Evolutionary conservation across 345 rosid species (phyloP).

Genomic region (Lepidium sativum): DNA sequence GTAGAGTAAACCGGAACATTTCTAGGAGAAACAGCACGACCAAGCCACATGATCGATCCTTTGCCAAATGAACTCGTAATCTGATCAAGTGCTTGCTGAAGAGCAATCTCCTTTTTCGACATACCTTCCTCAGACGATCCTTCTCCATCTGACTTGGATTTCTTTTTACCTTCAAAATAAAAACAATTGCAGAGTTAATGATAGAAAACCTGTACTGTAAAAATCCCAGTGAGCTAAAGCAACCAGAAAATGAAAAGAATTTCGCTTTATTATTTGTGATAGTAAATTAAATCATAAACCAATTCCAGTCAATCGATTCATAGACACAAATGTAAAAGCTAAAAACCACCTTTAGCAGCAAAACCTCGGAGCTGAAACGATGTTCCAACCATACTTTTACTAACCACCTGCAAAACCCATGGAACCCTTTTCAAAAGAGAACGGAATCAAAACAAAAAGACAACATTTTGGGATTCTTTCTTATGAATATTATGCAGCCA

Average conservation of each 20-base stretch:
- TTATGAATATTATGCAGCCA: background rate
- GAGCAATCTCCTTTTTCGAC: conserved; percentile 81
- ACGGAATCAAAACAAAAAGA: background rate
- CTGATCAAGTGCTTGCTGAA: conserved; percentile 85
- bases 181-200: background rate
- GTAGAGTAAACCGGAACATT: conserved; percentile 81
- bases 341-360: conserved; percentile 55
- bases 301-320: background rate
- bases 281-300: background rate
- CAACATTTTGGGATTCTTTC: background rate
- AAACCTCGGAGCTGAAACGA: conserved; percentile 43
- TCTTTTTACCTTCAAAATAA: conserved; percentile 49
- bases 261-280: background rate
- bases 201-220: background rate
- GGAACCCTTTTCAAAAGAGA: background rate
- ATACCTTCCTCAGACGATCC: conserved; percentile 60
- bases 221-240: background rate
- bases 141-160: conserved; percentile 63
- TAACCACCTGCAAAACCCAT: conserved; percentile 36
- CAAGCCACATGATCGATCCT: conserved; percentile 94
- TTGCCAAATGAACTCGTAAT: conserved; percentile 75
- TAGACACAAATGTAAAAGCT: conserved; percentile 11
- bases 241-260: background rate
- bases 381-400: conserved; percentile 37
- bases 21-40: conserved; percentile 53